Percentiles rank a stretch among this genome's conserved stretches.
These are phyloP conservation scores for Physocladia obscura DNA, from an alignment of 192 early-diverging fungal species.

Conservation along the genomic window DNA sequence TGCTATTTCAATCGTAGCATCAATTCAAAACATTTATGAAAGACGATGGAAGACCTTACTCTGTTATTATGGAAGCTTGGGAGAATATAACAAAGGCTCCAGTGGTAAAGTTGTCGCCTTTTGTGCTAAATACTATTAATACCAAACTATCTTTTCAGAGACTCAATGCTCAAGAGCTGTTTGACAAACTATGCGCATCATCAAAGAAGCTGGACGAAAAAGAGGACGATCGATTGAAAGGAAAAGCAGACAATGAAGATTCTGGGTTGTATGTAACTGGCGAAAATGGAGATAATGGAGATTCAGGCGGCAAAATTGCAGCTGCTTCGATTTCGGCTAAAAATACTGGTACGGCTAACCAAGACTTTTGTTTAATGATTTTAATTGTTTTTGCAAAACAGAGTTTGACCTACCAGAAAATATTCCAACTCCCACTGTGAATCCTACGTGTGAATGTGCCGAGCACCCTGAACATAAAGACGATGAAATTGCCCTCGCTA, in stretches of 20 bases:
- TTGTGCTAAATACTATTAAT: neutral
- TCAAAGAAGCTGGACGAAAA: constrained; percentile 26
- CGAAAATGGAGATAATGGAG: too few relatives aligned
- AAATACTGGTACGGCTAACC: too few relatives aligned
- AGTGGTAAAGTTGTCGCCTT: constrained; percentile 17
- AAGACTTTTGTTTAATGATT: too few relatives aligned
- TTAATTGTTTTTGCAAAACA: neutral
- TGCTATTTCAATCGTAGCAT: constrained; percentile 15
- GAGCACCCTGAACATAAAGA: constrained; percentile 70
- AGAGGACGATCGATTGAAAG: neutral
- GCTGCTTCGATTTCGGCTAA: too few relatives aligned
- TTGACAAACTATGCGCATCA: constrained; percentile 17
- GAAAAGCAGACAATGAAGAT: constrained; percentile 1
- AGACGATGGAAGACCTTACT: constrained; percentile 29
- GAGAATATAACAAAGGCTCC: constrained; percentile 23
- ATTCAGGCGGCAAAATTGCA: too few relatives aligned
- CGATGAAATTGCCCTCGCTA: constrained; percentile 46
- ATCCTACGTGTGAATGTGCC: constrained; percentile 58
- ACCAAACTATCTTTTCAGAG: constrained; percentile 5
- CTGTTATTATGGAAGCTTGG: constrained; percentile 30
- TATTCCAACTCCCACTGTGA: constrained; percentile 46
- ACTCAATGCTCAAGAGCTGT: constrained; percentile 38
- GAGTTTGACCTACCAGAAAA: constrained; percentile 50
- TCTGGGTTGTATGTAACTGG: too few relatives aligned
- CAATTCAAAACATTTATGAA: constrained; percentile 45